phyloP scores from a whole-genome alignment of 1,284 basidiomycete genomes.

The Tremellales sp. region DNA sequence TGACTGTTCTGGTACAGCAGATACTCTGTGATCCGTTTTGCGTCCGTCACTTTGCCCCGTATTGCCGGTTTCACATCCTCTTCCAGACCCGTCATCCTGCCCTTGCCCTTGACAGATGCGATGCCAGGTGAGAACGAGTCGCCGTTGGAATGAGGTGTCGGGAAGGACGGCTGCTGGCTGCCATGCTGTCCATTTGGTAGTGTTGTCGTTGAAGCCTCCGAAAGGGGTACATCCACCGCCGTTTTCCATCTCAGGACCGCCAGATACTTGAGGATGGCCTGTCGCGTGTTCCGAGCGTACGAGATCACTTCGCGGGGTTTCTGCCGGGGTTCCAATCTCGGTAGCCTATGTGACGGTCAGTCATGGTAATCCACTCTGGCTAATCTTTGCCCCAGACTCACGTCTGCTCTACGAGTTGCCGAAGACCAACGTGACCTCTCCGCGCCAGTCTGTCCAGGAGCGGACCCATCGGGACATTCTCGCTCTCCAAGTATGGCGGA shows the following conservation, averaged over 20 bases:
- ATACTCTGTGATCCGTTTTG: slow-evolving; percentile 37
- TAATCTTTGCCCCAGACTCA: slow-evolving; percentile 17
- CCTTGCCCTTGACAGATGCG: slow-evolving; percentile 30
- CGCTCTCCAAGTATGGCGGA: slow-evolving; percentile 37
- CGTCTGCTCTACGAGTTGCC: slow-evolving; percentile 29
- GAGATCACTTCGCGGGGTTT: slow-evolving; percentile 39
- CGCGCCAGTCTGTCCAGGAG: slow-evolving; percentile 33
- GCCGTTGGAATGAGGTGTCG: slow-evolving; percentile 38
- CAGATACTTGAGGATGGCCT: slow-evolving; percentile 42
- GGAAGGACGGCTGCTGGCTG: slow-evolving; percentile 23
- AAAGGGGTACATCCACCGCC: slow-evolving; percentile 30
- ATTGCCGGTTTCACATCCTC: slow-evolving; percentile 4
- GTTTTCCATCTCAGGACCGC: slow-evolving; percentile 44
- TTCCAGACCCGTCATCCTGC: slow-evolving; percentile 13
- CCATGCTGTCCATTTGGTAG: background rate
- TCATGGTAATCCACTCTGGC: slow-evolving; percentile 2
- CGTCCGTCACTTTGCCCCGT: slow-evolving; percentile 40
- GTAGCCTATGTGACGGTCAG: slow-evolving; percentile 13
- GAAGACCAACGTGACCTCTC: slow-evolving; percentile 36
- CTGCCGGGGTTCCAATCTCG: slow-evolving; percentile 19
- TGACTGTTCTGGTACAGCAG: slow-evolving; percentile 43
- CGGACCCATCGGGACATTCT: slow-evolving; percentile 35
- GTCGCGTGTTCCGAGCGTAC: slow-evolving; percentile 39
- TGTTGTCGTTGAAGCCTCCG: slow-evolving; percentile 2
- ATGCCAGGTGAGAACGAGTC: slow-evolving; percentile 33